These are phyloP conservation scores for Fragaria ananassa DNA, from an alignment of 306 rosid genomes.

Conservation along the genomic window DNA sequence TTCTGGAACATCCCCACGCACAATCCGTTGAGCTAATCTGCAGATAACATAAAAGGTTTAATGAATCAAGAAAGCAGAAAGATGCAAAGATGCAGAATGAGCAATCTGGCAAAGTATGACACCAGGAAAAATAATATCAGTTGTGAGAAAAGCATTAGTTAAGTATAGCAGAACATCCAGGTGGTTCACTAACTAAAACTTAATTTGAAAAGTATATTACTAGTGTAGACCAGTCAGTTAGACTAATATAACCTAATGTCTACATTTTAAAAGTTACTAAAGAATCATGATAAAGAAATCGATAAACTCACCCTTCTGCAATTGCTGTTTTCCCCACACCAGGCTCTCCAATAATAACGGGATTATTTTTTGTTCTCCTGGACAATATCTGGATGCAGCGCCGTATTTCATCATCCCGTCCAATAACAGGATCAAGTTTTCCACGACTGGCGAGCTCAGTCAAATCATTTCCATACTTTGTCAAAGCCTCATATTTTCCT, in stretches of 20 bases:
- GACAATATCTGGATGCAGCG: slow-evolving; percentile 88
- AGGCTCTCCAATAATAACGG: slow-evolving; percentile 96
- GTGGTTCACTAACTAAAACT: not conserved
- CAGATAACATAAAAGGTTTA: not conserved
- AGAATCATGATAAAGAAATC: not conserved
- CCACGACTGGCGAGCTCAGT: slow-evolving; percentile 97
- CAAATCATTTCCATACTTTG: slow-evolving; percentile 83
- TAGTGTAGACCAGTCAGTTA: not conserved
- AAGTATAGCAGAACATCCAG: not conserved
- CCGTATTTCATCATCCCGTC: slow-evolving; percentile 95
- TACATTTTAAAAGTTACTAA: not conserved
- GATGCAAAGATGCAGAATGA: not conserved
- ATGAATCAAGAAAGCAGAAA: not conserved
- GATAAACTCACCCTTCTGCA: slow-evolving; percentile 84
- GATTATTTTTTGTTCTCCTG: slow-evolving; percentile 94
- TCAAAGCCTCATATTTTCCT: slow-evolving; percentile 86
- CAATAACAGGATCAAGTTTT: slow-evolving; percentile 95
- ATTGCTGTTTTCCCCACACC: slow-evolving; percentile 99
- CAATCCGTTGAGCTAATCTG: slow-evolving; percentile 97
- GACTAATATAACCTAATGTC: not conserved
- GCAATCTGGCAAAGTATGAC: not conserved
- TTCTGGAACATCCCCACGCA: slow-evolving; percentile 98
- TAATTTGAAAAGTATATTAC: not conserved
- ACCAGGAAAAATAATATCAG: not conserved
- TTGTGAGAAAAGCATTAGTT: not conserved